Base-by-base conservation (phyloP, 164 flowering plant genomes). In the Aristolochia californica region DNA sequence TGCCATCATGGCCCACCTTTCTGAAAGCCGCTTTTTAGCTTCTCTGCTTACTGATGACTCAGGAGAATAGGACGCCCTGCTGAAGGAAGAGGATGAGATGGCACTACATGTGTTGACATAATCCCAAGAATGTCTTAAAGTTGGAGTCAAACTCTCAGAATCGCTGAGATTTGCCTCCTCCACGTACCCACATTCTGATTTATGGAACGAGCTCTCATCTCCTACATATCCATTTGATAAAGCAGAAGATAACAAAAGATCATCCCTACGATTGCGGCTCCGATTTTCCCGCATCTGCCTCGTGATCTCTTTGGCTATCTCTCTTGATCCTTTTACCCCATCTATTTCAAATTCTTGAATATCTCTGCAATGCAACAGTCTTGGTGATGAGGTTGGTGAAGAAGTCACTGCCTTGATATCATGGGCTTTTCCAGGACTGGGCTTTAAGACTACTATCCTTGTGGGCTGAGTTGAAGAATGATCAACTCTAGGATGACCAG, bases 11-110 rank as follows among this genome's bases (percentile, higher is more conserved):
- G 91, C 85, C 99, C 97, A 87, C 74, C 97, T 84, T 69, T 84
- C 96, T 52, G 99, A 93, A 50, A 89, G 90, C 11, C 96, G 82
- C 73, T 84, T 89, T 78, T 89, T 89, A 54, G 99, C 99, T 67
- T 93, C 99, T 67, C 90, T 85, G 63, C 83, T 84, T 45, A 93
- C 93, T 4, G 88, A 85, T 45, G 99, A 93, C 69, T 93, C 96
- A 15, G 88, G 90, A 52, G 95, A 84, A 73, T 62, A 78, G 26
- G 95, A 87, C 44, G 78, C 86, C 34, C 83, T 76, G 64, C 96
- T 79, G 60, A 89, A 77, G 34, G 90, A 81, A 45, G 91, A 78
- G 2, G 82, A 73, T 43, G 87, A 80, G 67, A 45, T 77, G 16
- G 91, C 96, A 61, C 90, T 85, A 43, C 71, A 70, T 71, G 78